Conservation (phyloP, 1,139 yeast genomes). For the Pichia sp. region DNA sequence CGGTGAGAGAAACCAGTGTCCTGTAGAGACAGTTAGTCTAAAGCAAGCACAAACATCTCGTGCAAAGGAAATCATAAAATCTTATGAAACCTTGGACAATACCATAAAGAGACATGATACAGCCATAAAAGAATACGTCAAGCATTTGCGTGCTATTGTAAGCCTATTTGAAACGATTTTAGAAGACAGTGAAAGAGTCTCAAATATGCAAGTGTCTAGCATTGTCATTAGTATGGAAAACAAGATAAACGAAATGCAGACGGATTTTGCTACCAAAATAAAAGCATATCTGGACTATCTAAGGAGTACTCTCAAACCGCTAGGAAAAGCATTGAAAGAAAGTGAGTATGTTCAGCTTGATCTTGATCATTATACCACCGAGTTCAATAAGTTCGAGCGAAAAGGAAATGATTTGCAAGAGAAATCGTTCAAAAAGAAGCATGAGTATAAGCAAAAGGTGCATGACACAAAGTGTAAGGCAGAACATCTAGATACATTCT, state of each 20-base stretch:
- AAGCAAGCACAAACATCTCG: slow-evolving; percentile 12
- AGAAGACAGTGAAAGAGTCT: neutral
- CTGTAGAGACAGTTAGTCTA: slow-evolving; percentile 6
- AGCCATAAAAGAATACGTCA: slow-evolving; percentile 13
- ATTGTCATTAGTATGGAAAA: slow-evolving; percentile 12
- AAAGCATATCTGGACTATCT: slow-evolving; percentile 13
- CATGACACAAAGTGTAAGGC: slow-evolving; percentile 28
- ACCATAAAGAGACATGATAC: slow-evolving; percentile 18
- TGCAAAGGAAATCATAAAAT: slow-evolving; percentile 14
- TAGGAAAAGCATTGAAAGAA: slow-evolving; percentile 27
- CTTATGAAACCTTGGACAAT: slow-evolving; percentile 16
- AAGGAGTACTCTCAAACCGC: slow-evolving; percentile 11
- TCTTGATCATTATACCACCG: slow-evolving; percentile 27
- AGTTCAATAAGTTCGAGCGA: neutral
- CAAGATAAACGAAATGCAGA: slow-evolving; percentile 10
- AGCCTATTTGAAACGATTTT: slow-evolving; percentile 11
- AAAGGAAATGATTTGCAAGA: no score
- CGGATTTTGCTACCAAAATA: slow-evolving; percentile 9
- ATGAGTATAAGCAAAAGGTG: slow-evolving; percentile 10
- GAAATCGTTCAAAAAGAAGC: neutral
- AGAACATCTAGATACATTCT: slow-evolving; percentile 27
- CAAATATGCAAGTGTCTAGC: slow-evolving; percentile 1
- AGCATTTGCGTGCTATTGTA: slow-evolving; percentile 10
- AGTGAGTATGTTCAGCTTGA: slow-evolving; percentile 33
- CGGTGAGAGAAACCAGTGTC: slow-evolving; percentile 27